Conservation (phyloP, 192 early-diverging fungal species). For the Rhizoclosmatium globosum region DNA sequence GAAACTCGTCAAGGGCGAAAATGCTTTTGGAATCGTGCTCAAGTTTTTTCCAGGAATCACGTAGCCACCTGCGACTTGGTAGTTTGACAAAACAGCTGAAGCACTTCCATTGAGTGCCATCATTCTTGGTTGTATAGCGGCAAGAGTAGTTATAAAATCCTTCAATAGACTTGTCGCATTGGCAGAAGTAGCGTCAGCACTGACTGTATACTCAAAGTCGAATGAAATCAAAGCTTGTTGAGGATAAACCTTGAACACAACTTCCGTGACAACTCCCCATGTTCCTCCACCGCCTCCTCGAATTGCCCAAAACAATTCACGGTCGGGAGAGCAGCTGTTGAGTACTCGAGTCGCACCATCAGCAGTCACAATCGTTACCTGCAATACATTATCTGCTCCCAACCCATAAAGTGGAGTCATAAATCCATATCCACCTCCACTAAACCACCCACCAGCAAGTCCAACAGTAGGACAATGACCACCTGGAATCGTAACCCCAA, state of each 20-base stretch:
- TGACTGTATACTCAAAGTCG: too few relatives aligned
- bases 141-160: too few relatives aligned
- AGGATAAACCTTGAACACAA: not conserved
- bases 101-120: too few relatives aligned
- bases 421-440: constrained; percentile 46
- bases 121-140: too few relatives aligned
- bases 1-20: too few relatives aligned
- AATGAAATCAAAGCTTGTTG: not conserved
- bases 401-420: constrained; percentile 33
- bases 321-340: constrained; percentile 54
- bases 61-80: too few relatives aligned
- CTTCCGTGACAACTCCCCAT: constrained; percentile 43
- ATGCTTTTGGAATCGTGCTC: too few relatives aligned
- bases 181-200: too few relatives aligned
- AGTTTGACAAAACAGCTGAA: too few relatives aligned
- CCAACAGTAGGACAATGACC: constrained; percentile 59
- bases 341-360: constrained; percentile 50
- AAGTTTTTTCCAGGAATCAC: too few relatives aligned
- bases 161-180: too few relatives aligned
- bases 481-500: constrained; percentile 50
- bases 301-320: constrained; percentile 62
- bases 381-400: constrained; percentile 59
- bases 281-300: constrained; percentile 63
- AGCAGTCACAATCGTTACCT: constrained; percentile 60
- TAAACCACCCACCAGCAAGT: constrained; percentile 48